Percentiles rank a stretch among this genome's conserved stretches.
Conservation (phyloP, 495 filamentous ascomycete genomes). For the Aspergillus ostianus region DNA sequence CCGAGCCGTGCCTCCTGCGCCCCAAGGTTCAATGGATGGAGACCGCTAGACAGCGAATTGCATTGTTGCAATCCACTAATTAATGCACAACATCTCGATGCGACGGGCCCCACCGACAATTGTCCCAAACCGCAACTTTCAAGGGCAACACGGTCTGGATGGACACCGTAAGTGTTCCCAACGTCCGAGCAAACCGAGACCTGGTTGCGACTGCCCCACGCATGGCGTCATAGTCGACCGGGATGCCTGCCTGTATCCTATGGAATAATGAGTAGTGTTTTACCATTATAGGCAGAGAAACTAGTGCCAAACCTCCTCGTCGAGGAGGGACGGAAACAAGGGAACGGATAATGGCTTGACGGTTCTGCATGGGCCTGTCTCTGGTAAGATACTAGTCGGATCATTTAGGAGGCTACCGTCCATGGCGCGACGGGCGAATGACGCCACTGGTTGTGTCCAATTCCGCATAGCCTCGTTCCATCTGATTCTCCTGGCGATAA, state of each 20-base stretch:
- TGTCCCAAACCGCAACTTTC: not conserved
- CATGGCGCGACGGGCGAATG: not conserved
- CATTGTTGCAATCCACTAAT: not conserved
- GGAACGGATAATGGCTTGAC: not conserved
- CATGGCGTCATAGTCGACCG: constrained; percentile 4
- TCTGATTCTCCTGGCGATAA: not conserved
- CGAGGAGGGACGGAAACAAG: not conserved
- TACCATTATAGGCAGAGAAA: not conserved
- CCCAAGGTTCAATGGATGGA: not conserved
- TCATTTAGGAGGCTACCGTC: not conserved
- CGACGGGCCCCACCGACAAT: not conserved
- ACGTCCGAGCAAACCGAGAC: not conserved
- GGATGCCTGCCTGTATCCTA: not conserved
- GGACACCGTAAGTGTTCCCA: not conserved
- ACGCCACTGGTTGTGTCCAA: not conserved
- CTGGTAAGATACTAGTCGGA: not conserved
- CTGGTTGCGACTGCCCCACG: constrained; percentile 6
- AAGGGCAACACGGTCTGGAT: not conserved
- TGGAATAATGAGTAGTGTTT: not conserved
- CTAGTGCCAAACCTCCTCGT: not conserved
- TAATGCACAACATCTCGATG: constrained; percentile 1
- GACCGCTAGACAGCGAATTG: too few relatives aligned
- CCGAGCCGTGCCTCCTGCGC: not conserved
- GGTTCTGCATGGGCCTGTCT: not conserved
- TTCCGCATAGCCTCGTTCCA: not conserved